Base-by-base conservation (phyloP, 768 basidiomycete genomes). In the Lepiota subincarnata region DNA sequence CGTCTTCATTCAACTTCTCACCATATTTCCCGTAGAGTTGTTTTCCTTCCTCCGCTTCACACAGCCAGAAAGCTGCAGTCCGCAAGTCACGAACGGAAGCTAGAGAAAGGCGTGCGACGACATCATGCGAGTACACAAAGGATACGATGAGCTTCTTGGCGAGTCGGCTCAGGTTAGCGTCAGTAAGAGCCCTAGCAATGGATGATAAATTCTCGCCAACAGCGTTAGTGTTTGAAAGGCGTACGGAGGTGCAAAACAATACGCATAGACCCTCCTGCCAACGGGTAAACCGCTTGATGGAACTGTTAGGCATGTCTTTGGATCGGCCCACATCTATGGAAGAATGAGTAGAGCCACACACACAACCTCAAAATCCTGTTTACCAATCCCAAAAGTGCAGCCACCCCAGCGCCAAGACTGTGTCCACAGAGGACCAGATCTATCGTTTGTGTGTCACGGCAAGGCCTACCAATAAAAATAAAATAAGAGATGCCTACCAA, bases 291-390 rank as follows among this genome's bases (percentile, higher is more conserved):
- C 88, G 56, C 87, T 87, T 24, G 84, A 80, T 41, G 75, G 71
- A 35, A 80, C 77, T 0, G 78, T 93, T 38, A 86, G 72, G 57
- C 90, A 90, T 1, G 85, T 92, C 57, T 71, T 76, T 16, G 88
- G 87, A 63, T 91, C 87, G 0, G 89, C 87, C 90, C 90, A 93
- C 80, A 88, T 86, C 89, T 91, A 56, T 31, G n/a, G 18, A 48
- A 20, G 24, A 16, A 20, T 45, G 19, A 26, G 20, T 50, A 6
- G 10, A 14, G 22, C n/a, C 45, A 24, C 31, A 20, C 16, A 44
- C 28, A 39, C 24, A 24, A 24, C 45, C 49, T 4, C 31, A 48
- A 14, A 40, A 55, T 22, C 12, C 26, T 24, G 67, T 81, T 64
- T 59, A 87, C 87, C 70, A 92, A 68, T 40, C 84, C 89, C 38